phyloP scores from a whole-genome alignment of 768 basidiomycete genomes.

The Suillus spraguei region DNA sequence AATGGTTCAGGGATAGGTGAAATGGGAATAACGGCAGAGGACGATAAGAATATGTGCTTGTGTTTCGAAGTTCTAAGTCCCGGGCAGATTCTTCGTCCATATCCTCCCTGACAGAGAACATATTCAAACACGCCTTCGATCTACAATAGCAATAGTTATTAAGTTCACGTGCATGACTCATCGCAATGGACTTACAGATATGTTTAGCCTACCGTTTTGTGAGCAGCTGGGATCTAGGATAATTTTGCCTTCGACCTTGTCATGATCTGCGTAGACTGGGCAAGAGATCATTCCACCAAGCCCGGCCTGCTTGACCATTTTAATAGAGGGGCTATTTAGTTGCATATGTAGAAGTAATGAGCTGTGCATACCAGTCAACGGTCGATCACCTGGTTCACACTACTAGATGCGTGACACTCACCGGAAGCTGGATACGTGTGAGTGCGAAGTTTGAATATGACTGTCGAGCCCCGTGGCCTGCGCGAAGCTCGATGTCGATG shows the following conservation, averaged over 20 bases:
- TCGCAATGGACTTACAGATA: constrained; percentile 45
- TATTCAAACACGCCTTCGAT: constrained; percentile 66
- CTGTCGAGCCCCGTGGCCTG: constrained; percentile 28
- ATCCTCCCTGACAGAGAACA: constrained; percentile 28
- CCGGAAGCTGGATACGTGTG: constrained; percentile 56
- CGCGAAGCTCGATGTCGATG: constrained; percentile 37
- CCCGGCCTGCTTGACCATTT: constrained; percentile 38
- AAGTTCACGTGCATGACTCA: neutral
- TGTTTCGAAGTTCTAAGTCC: constrained; percentile 24
- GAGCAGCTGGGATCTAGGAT: constrained; percentile 54
- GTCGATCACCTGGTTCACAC: neutral
- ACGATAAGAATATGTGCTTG: constrained; percentile 53
- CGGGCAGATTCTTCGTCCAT: constrained; percentile 22
- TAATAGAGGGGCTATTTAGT: constrained; percentile 63
- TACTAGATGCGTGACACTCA: constrained; percentile 25
- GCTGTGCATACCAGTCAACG: constrained; percentile 32
- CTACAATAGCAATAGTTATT: constrained; percentile 34
- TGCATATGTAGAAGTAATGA: constrained; percentile 61
- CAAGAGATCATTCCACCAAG: constrained; percentile 27
- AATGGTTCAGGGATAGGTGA: constrained; percentile 28
- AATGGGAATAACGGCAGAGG: constrained; percentile 47
- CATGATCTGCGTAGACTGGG: constrained; percentile 63
- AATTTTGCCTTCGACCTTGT: constrained; percentile 62
- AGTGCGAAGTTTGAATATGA: constrained; percentile 28
- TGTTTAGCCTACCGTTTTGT: constrained; percentile 56